phyloP scores from a whole-genome alignment of 2,329 filamentous ascomycete species.

The Cercospora sp. region DNA sequence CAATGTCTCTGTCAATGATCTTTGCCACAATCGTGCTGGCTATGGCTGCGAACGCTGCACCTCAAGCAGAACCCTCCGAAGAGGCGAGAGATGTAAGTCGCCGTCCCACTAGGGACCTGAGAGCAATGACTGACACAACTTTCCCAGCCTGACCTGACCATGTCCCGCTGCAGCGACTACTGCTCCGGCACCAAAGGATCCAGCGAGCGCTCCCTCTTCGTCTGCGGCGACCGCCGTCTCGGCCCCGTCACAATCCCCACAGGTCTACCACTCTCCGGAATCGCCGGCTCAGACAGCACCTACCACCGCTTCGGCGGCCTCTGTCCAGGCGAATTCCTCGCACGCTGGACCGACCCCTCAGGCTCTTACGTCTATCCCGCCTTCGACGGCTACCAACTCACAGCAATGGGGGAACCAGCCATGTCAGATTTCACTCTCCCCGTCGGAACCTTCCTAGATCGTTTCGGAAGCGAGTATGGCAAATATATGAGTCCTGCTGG shows the following conservation, averaged over 20 bases:
- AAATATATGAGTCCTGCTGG: conserved; percentile 13
- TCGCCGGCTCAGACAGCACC: conserved; percentile 15
- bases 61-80: not conserved
- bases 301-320: conserved; percentile 19
- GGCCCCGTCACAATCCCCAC: conserved; percentile 10
- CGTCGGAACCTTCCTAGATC: conserved; percentile 14
- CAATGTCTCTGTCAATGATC: not conserved
- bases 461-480: conserved; percentile 18
- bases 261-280: conserved; percentile 12
- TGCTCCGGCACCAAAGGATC: conserved; percentile 15
- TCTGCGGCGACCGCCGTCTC: conserved; percentile 15
- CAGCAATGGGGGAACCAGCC: conserved; percentile 3
- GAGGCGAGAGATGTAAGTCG: conserved; percentile 1
- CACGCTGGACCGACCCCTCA: conserved; percentile 9
- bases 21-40: not conserved
- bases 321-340: conserved; percentile 17
- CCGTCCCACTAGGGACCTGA: too few relatives aligned
- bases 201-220: conserved; percentile 1
- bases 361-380: conserved; percentile 14
- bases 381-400: conserved; percentile 16
- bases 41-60: not conserved
- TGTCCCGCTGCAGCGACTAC: conserved; percentile 6
- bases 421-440: conserved; percentile 9
- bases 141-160: conserved; percentile 5
- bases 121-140: not conserved